phyloP scores from a whole-genome alignment of 2,329 filamentous ascomycete species.

The Aureobasidium namibiae region DNA sequence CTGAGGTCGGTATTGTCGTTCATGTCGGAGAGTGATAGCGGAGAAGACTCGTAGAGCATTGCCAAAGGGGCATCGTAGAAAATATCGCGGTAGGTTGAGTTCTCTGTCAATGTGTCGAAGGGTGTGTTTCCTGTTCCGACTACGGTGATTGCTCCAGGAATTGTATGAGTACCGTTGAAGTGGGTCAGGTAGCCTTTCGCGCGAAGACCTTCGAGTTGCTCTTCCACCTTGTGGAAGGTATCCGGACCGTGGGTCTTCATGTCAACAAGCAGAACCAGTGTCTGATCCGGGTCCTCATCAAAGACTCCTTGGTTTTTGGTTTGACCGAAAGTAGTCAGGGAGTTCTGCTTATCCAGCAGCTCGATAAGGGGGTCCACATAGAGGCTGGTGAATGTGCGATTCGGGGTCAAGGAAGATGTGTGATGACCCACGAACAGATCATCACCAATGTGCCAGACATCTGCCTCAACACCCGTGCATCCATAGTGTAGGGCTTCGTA shows the following conservation, averaged over 20 bases:
- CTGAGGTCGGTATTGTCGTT: background rate
- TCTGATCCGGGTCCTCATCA: conserved; percentile 29
- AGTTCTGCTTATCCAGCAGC: conserved; percentile 49
- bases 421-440: conserved; percentile 59
- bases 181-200: conserved; percentile 44
- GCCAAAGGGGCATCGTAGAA: conserved; percentile 58
- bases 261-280: conserved; percentile 58
- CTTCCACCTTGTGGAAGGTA: conserved; percentile 46
- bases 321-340: conserved; percentile 38
- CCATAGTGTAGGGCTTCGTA: conserved; percentile 53
- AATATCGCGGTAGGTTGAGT: conserved; percentile 48
- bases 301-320: conserved; percentile 45
- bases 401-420: conserved; percentile 42
- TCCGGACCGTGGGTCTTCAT: conserved; percentile 52
- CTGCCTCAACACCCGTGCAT: conserved; percentile 59
- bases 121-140: conserved; percentile 60
- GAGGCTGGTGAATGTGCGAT: conserved; percentile 52
- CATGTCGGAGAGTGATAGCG: background rate
- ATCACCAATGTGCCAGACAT: conserved; percentile 55
- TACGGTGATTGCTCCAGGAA: conserved; percentile 54
- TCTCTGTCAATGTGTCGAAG: conserved; percentile 47
- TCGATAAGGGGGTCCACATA: conserved; percentile 58
- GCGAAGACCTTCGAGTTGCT: conserved; percentile 52
- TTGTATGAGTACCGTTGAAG: conserved; percentile 43
- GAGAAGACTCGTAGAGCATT: conserved; percentile 29